Conservation (phyloP, 139 green algal genomes). For the Closterium sp. region DNA sequence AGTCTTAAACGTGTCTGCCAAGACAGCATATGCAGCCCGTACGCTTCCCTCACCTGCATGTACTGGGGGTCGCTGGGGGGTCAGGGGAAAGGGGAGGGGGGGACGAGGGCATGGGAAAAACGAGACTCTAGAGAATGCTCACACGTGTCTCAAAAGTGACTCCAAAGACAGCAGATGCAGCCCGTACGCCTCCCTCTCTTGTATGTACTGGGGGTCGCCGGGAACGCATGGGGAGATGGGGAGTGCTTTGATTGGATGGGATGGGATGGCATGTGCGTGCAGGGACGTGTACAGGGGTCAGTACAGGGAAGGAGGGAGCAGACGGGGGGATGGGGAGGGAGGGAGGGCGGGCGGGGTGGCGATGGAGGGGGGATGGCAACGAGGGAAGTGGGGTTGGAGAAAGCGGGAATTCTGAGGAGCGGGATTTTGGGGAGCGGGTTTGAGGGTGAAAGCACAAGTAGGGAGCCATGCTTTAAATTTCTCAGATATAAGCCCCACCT, state of each 20-base stretch:
- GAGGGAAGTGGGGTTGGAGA: neutral
- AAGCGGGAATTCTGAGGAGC: neutral
- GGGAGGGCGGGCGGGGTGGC: neutral
- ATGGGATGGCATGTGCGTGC: too few species aligned
- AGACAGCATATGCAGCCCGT: conserved; percentile 6
- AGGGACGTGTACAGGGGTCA: too few species aligned
- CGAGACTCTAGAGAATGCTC: too few species aligned
- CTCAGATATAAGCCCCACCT: too few species aligned
- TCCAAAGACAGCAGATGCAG: conserved; percentile 11
- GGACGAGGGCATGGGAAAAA: too few species aligned
- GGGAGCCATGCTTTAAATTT: neutral
- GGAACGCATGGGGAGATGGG: neutral
- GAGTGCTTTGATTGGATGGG: too few species aligned
- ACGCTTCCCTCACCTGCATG: neutral
- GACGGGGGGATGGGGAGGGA: too few species aligned
- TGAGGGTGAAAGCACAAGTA: neutral
- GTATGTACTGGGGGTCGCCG: neutral
- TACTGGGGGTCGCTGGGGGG: neutral
- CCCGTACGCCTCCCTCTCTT: neutral
- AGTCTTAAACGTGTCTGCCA: too few species aligned
- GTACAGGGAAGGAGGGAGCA: too few species aligned
- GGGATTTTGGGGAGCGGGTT: neutral
- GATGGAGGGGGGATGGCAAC: neutral
- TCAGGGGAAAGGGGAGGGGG: too few species aligned
- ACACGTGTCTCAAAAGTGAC: too few species aligned